Base-by-base conservation (phyloP, 192 early-diverging fungal species). In the Backusella morwellensis region DNA sequence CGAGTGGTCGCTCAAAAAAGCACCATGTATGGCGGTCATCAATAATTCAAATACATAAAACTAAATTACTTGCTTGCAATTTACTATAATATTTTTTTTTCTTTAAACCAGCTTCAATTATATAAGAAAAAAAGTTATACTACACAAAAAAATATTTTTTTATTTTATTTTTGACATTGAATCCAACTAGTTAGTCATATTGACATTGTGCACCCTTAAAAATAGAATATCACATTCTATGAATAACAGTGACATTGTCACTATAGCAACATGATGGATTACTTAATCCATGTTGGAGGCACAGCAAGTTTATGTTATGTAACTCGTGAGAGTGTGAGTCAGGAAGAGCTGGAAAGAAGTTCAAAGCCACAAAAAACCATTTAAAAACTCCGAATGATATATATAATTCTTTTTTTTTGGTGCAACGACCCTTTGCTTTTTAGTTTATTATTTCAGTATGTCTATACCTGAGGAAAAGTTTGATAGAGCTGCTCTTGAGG, bases 401-500 rank as follows among this genome's bases (percentile, higher is more conserved):
- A 59, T n/a, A 59, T 26, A 9, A n/a, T 2, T 26, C 2, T 63
- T 63, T 52, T 63, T 63, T 63, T 63, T 23, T 63, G 56, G 21
- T 63, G 56, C 56, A 63, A 63, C 56, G 23, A 63, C 56, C 56
- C 56, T 63, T 59, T 63, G 0, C 26, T 63, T 63, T 63, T 50
- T 50, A 50, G 47, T 50, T 50, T 50, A 19, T 50, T 29, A 26
- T 29, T 34, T 68, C 36, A 35, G 6, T 35, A 35, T 68, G 35
- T 68, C 35, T 35, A 35, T 35, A 35, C 29, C 70, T 50, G 70
- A 36, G 6, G 70, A 50, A 19, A 72, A 72, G 21, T 81, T 81
- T 74, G 80, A 81, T 56, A 77, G 80, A 77, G 41, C 70, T 52
- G 80, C 80, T 41, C 80, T 81, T 73, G 80, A 81, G 71, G 80